Evolutionary conservation across 148 eudicot genomes (phyloP), one percentile per base, ranked within the genome.

Genomic region (Camellia sinensis): DNA sequence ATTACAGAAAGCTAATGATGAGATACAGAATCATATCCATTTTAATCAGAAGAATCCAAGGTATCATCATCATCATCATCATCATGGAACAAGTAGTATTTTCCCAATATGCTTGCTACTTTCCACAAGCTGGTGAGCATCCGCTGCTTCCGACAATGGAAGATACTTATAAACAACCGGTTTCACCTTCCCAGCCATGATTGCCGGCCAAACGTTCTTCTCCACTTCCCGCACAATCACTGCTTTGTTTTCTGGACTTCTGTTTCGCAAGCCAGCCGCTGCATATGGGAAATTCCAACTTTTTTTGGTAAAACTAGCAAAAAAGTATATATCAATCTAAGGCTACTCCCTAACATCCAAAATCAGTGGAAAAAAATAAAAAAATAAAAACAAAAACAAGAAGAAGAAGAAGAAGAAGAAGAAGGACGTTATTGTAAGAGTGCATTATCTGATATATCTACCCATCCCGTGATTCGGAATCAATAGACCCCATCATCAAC

Each of bases 191-290:
- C 93, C 91, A 3, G 82, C 88, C 56, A 77, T 84, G 40, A 95
- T 90, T 19, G 98, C 98, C 2, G 98, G 97, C 98, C 98, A 95
- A 14, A 93, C 93, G n/a, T 91, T 91, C 87, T 93, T 92, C 88
- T 93, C 96, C 80, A 95, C 97, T 71, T 95, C 97, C 71, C 89
- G 90, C 60, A 93, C 90, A 61, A 95, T 93, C 48, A 41, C 73
- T 73, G 97, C 91, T 89, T 91, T 95, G 90, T 92, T 92, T 79
- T 93, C 96, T 4, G 67, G 71, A 45, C 82, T 92, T 86, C 98
- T 85, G 75, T 71, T 78, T 19, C 96, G 86, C 85, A 95, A 83
- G 22, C 98, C 97, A 70, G 97, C 97, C 77, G 91, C 98, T 95
- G 86, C 75, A 83, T 2, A 62, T 5, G 52, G 7, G 52, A 48